Percentiles rank a stretch among this genome's conserved stretches.
Evolutionary conservation across 148 eudicot species (phyloP).

Genomic region (Amaranthus palmeri): DNA sequence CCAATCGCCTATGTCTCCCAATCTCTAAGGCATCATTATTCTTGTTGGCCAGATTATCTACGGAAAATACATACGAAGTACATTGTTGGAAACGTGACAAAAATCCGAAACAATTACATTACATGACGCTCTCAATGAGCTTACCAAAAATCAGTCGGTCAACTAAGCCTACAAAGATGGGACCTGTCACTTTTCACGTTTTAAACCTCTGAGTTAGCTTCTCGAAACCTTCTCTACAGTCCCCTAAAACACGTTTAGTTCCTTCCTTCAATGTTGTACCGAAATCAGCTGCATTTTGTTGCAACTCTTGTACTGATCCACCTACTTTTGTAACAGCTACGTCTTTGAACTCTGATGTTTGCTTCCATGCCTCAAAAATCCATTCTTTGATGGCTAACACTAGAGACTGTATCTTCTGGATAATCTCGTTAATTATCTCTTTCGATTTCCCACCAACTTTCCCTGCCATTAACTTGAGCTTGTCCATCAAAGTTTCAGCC

Average conservation of each 20-base stretch:
- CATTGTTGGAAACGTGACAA: not conserved
- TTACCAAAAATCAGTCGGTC: slow-evolving; percentile 8
- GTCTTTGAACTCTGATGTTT: slow-evolving; percentile 43
- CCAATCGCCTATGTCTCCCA: too few relatives aligned
- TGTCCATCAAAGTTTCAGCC: slow-evolving; percentile 68
- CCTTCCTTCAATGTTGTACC: slow-evolving; percentile 54
- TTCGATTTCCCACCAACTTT: slow-evolving; percentile 57
- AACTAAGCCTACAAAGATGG: slow-evolving; percentile 1
- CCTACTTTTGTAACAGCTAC: slow-evolving; percentile 36
- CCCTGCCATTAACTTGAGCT: slow-evolving; percentile 61
- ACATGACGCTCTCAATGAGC: slow-evolving; percentile 1
- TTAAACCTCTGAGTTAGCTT: slow-evolving; percentile 81
- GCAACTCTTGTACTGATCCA: slow-evolving; percentile 49
- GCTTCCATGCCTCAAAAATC: slow-evolving; percentile 31
- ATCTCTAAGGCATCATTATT: too few relatives aligned
- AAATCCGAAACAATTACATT: not conserved
- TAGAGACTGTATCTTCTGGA: slow-evolving; percentile 42
- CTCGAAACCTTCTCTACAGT: slow-evolving; percentile 76
- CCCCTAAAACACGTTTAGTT: slow-evolving; percentile 64
- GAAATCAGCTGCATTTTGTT: slow-evolving; percentile 43
- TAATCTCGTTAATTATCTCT: slow-evolving; percentile 46
- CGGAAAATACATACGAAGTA: slow-evolving; percentile 12
- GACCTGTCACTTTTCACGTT: slow-evolving; percentile 23
- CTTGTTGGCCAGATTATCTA: too few relatives aligned
- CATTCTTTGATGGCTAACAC: slow-evolving; percentile 50